Conservation (phyloP, 2,329 filamentous ascomycete genomes). For the Polychaeton citri region DNA sequence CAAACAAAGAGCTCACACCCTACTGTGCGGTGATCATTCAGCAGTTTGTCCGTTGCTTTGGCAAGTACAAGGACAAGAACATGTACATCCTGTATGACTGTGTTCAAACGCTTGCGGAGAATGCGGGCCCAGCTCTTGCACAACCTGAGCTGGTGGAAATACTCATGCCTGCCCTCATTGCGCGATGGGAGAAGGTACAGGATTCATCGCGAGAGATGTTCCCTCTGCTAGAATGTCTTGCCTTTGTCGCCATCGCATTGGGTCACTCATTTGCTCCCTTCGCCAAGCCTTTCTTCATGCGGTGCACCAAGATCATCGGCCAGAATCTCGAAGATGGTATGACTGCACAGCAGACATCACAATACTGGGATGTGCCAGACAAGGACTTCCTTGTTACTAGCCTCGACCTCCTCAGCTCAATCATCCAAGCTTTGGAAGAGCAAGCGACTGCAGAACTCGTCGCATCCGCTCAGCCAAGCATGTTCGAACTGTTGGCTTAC, state of each 20-base stretch:
- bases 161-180: conserved; percentile 85
- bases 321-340: conserved; percentile 74
- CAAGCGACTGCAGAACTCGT: conserved; percentile 66
- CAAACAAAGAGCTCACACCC: conserved; percentile 63
- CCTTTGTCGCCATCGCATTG: conserved; percentile 81
- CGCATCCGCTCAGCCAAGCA: conserved; percentile 58
- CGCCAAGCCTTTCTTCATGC: conserved; percentile 69
- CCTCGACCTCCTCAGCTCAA: conserved; percentile 80
- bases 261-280: conserved; percentile 73
- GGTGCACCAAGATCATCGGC: conserved; percentile 85
- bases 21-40: conserved; percentile 84
- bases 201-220: conserved; percentile 91
- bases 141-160: conserved; percentile 65
- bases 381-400: conserved; percentile 97
- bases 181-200: conserved; percentile 72
- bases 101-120: conserved; percentile 89
- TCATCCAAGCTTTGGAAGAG: conserved; percentile 75
- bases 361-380: conserved; percentile 63
- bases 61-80: conserved; percentile 94
- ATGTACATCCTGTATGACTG: conserved; percentile 99
- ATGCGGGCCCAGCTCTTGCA: conserved; percentile 71
- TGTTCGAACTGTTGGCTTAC: conserved; percentile 81
- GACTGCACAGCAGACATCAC: conserved; percentile 50
- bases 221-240: conserved; percentile 87
- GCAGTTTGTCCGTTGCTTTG: conserved; percentile 86